phyloP scores from a whole-genome alignment of 306 rosid genomes.

The Trifolium fragiferum region DNA sequence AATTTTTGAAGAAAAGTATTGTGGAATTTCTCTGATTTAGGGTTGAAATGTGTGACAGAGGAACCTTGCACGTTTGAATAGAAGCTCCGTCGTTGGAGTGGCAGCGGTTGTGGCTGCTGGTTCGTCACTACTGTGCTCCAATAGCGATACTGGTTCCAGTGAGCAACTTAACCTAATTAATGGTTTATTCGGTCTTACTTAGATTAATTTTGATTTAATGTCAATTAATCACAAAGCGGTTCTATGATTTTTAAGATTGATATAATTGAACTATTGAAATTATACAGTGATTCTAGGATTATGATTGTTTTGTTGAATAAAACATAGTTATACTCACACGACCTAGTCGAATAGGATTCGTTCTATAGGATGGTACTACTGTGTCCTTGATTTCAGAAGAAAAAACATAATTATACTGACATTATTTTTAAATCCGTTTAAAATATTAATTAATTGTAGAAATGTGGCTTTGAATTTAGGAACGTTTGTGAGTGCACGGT shows the following conservation, averaged over 20 bases:
- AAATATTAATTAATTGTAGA: not conserved
- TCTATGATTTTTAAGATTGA: not conserved
- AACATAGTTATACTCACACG: not conserved
- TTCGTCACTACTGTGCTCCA: conserved; percentile 43
- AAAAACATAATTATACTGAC: not conserved
- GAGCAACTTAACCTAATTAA: not conserved
- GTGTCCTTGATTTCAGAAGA: too few relatives aligned
- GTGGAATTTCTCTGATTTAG: not conserved
- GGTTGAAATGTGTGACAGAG: conserved; percentile 46
- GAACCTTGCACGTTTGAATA: conserved; percentile 30
- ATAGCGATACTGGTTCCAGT: conserved; percentile 40
- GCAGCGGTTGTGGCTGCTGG: conserved; percentile 58
- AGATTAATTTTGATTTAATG: not conserved
- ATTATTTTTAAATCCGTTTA: not conserved
- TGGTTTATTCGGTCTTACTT: not conserved
- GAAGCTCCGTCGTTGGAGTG: conserved; percentile 45
- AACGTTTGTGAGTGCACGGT: conserved; percentile 35
- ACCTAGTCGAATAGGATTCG: too few relatives aligned
- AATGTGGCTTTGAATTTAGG: conserved; percentile 48
- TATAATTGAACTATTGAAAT: too few relatives aligned
- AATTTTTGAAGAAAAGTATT: not conserved
- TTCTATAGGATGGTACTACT: too few relatives aligned
- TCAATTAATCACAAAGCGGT: not conserved
- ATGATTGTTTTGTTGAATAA: not conserved
- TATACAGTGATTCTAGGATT: not conserved